phyloP scores from a whole-genome alignment of 208 protist species.

The Trypanosoma congolense region DNA sequence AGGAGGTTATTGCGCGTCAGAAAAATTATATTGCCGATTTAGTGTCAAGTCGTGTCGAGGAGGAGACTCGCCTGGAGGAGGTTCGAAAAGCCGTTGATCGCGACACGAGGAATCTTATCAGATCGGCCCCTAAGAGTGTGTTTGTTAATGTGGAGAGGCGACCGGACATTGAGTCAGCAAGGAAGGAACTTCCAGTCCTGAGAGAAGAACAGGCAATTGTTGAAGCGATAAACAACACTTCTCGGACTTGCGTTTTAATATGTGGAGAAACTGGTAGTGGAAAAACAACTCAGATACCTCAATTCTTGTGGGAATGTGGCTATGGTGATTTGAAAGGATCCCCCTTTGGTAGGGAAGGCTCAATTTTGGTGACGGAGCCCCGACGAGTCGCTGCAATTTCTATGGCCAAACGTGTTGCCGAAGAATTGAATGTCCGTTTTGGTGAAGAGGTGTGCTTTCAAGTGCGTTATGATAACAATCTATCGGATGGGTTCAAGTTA shows the following conservation, averaged over 20 bases:
- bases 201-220: slow-evolving; percentile 88
- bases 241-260: slow-evolving; percentile 85
- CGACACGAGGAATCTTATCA: slow-evolving; percentile 35
- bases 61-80: slow-evolving; percentile 33
- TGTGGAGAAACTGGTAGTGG: slow-evolving; percentile 98
- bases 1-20: slow-evolving; percentile 28
- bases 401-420: slow-evolving; percentile 97
- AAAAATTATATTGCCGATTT: slow-evolving; percentile 31
- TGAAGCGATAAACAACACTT: slow-evolving; percentile 76
- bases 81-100: slow-evolving; percentile 39
- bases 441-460: slow-evolving; percentile 94
- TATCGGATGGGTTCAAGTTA: slow-evolving; percentile 84
- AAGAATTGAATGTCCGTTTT: slow-evolving; percentile 91
- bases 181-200: slow-evolving; percentile 76
- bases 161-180: slow-evolving; percentile 43
- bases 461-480: slow-evolving; percentile 97
- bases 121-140: slow-evolving; percentile 45
- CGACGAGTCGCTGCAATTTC: slow-evolving; percentile 99
- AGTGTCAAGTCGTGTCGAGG: slow-evolving; percentile 9
- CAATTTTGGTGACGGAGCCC: slow-evolving; percentile 97
- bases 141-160: slow-evolving; percentile 60
- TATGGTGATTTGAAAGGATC: slow-evolving; percentile 73
- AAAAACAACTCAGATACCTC: slow-evolving; percentile 96
- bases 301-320: slow-evolving; percentile 90
- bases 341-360: slow-evolving; percentile 71